Conservation (phyloP, 2,329 filamentous ascomycete species). For the Colletotrichum phormii region DNA sequence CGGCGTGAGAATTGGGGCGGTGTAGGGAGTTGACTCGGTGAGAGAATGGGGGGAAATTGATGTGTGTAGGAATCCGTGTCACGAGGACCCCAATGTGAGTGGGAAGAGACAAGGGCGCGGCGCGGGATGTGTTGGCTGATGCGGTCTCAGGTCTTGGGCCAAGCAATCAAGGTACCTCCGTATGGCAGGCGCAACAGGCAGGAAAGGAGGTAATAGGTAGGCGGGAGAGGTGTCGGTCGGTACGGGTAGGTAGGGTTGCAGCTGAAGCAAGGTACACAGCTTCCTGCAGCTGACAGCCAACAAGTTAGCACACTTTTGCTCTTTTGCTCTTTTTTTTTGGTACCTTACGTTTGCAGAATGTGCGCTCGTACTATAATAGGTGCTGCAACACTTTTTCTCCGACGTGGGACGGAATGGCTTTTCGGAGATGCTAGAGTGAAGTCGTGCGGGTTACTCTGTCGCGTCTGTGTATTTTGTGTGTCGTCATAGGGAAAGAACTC, state of each 20-base stretch:
- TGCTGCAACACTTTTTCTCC: not conserved
- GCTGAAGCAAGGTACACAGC: slow-evolving; percentile 15
- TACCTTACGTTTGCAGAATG: not conserved
- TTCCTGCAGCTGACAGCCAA: not conserved
- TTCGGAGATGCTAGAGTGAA: not conserved
- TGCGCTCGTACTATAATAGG: not conserved
- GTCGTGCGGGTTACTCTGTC: not conserved
- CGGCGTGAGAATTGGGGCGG: slow-evolving; percentile 16
- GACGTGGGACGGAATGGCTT: not conserved
- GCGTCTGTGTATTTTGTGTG: not conserved
- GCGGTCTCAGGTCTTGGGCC: slow-evolving; percentile 21
- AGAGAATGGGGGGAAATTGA: slow-evolving; percentile 35
- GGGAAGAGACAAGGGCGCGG: slow-evolving; percentile 32
- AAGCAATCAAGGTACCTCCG: not conserved
- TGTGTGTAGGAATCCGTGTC: slow-evolving; percentile 24
- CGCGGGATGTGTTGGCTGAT: slow-evolving; percentile 29
- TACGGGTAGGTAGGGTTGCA: slow-evolving; percentile 1
- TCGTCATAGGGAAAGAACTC: slow-evolving; percentile 11
- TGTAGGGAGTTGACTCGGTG: slow-evolving; percentile 7
- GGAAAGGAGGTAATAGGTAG: not conserved
- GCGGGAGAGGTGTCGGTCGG: not conserved
- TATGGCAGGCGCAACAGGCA: slow-evolving; percentile 4
- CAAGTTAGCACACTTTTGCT: not conserved
- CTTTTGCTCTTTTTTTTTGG: not conserved
- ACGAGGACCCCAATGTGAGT: slow-evolving; percentile 23